Evolutionary conservation across 2,329 filamentous ascomycete genomes (phyloP), one percentile per base, ranked within the genome.

Genomic region (Tolypocladium ophioglossoides): DNA sequence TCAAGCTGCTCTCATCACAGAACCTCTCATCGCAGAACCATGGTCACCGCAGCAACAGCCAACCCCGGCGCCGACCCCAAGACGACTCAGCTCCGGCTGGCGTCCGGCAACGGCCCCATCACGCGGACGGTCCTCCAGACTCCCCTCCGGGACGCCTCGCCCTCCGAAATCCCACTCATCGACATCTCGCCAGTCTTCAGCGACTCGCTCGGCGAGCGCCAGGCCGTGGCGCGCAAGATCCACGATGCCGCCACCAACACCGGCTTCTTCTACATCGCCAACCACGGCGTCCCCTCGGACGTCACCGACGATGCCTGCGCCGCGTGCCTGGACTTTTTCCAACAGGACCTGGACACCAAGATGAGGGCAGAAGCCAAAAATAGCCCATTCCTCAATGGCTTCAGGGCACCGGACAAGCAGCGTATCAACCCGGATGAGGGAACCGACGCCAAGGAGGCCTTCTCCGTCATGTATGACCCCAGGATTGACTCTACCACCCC

Each of bases 221-320:
- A 69, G 41, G 57, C 61, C 12, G 70, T 78, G 0, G 76, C 76
- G 0, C 58, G 60, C 0, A 62, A 68, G 5, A 71, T 81, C 18
- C 69, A 68, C 22, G 59, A 66, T 0, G 78, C 78, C 0, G 74
- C 77, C 3, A 72, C 74, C 16, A 76, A 72, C 39, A 78, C 69
- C 0, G 78, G 78, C 3, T 82, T 82, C 67, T 81, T 82, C 64
- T 81, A 81, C 65, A 69, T 80, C 55, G 69, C 68, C 56, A 76
- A 78, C 54, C 77, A 80, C 55, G 74, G 76, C 4, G 72, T 79
- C 27, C 55, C 70, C 0, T 41, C 66, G 1, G 60, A 63, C 30
- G 52, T 64, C 14, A 67, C 63, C 3, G 55, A 65, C 5, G 55
- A 61, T 1, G 70, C 68, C 0, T 66, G 70, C 30, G 52, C 59